These are phyloP conservation scores for Rheum nobile DNA, from an alignment of 148 eudicot genomes.

Conservation along the genomic window DNA sequence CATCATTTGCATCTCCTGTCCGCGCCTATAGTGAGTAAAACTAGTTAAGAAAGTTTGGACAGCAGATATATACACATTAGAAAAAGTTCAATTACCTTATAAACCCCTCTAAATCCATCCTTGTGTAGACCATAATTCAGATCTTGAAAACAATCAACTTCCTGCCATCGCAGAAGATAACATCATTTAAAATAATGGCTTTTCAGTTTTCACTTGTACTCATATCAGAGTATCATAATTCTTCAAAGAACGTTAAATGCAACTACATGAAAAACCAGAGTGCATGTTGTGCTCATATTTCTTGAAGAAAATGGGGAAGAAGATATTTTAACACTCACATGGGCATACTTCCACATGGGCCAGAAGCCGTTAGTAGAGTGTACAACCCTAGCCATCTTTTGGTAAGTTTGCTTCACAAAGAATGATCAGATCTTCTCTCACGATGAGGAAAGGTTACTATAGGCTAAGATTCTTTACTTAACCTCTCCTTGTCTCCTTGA, in stretches of 20 bases:
- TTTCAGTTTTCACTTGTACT: neutral
- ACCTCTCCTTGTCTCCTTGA: neutral
- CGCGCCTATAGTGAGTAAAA: constrained; percentile 35
- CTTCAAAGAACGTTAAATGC: neutral
- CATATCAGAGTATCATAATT: neutral
- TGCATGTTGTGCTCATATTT: neutral
- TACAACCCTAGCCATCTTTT: neutral
- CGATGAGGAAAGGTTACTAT: neutral
- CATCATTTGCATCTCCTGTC: constrained; percentile 79
- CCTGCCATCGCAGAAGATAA: constrained; percentile 27
- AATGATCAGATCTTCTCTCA: neutral
- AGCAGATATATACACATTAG: neutral
- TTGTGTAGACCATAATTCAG: constrained; percentile 34
- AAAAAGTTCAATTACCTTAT: constrained; percentile 39
- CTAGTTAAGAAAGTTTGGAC: constrained; percentile 1
- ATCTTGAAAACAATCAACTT: constrained; percentile 75
- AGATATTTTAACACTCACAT: neutral
- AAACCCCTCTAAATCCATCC: constrained; percentile 62
- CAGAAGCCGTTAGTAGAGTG: neutral
- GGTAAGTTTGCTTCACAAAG: neutral
- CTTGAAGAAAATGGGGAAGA: neutral
- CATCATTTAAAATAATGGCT: neutral
- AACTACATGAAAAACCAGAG: neutral
- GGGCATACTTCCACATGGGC: neutral
- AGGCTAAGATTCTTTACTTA: neutral